Evolutionary conservation across 306 rosid species (phyloP), one percentile per base, ranked within the genome.

Genomic region (Oxytropis ochrocephala): DNA sequence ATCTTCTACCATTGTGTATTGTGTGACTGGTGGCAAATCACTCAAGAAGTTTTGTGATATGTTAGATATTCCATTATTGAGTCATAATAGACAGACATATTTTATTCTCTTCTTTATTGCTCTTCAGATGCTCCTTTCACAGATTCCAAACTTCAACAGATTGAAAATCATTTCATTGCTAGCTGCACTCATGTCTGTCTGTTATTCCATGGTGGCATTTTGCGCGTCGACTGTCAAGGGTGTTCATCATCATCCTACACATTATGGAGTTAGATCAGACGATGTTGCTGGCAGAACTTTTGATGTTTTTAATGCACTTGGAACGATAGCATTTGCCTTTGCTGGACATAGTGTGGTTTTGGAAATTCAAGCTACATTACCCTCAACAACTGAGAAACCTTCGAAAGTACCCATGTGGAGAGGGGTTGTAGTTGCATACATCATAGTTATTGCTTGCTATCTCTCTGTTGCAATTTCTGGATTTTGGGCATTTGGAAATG

Each of bases 331-430:
- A 1, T 87, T 89, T 60, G 92, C 92, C 0, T 89, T 81, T 59
- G 96, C 96, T 0, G 96, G 89, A 0, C 96, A 89, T 7, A 83
- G 90, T 12, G 96, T 89, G 36, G 82, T 21, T 2, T 10, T 83
- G 5, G 96, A 89, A 64, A 87, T 89, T 64, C 96, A 89, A 73
- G 96, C 96, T 3, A 89, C 96, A 3, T 67, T 89, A 6, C 96
- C 96, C 2, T 87, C 92, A 5, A 77, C 90, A 0, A 63, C 70
- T 14, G 81, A 86, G 11, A 67, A 1, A 2, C 85, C 92, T 5
- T 89, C 96, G 0, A 87, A 81, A 24, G 17, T 39, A 33, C 90
- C 90, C 0, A 89, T 89, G 96, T 89, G 96, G 96, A 18, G 62
- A 24, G 96, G 96, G 2, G 87, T 80, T 1, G 1, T 50, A 0